A percentile compares a stretch with the other conserved stretches of the same genome.
These are phyloP conservation scores for Claviceps sp. DNA, from an alignment of 2,329 filamentous ascomycete genomes.

Conservation along the genomic window DNA sequence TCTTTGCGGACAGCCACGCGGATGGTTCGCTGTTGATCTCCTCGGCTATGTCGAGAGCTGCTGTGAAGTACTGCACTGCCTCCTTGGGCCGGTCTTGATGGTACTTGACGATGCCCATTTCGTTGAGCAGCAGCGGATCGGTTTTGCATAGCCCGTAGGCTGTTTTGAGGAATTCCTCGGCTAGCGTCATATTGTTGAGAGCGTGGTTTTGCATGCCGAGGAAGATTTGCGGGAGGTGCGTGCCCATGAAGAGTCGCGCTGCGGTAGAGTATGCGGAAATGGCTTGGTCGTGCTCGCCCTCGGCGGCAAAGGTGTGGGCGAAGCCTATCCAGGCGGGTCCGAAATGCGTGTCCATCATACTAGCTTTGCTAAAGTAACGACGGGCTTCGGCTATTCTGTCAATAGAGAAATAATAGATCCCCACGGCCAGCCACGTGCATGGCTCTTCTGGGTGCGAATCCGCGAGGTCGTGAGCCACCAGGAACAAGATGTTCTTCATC, in stretches of 20 bases:
- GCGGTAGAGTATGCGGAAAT: conserved; percentile 96
- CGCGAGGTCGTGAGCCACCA: conserved; percentile 83
- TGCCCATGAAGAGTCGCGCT: conserved; percentile 88
- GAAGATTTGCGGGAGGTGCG: conserved; percentile 89
- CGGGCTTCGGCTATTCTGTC: conserved; percentile 84
- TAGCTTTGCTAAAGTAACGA: conserved; percentile 93
- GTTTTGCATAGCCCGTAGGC: conserved; percentile 72
- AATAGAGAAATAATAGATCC: conserved; percentile 85
- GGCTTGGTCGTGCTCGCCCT: conserved; percentile 95
- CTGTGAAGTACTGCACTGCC: conserved; percentile 64
- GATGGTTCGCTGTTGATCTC: conserved; percentile 72
- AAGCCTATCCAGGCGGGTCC: conserved; percentile 98
- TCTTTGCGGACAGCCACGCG: conserved; percentile 72
- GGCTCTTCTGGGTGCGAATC: conserved; percentile 86
- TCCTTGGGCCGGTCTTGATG: conserved; percentile 70
- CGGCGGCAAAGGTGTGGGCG: conserved; percentile 92
- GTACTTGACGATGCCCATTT: conserved; percentile 92
- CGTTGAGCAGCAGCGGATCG: conserved; percentile 85
- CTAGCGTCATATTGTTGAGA: conserved; percentile 85
- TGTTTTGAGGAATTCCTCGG: conserved; percentile 86
- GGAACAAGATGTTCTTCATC: conserved; percentile 77
- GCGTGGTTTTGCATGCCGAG: conserved; percentile 97
- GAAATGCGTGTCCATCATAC: conserved; percentile 94
- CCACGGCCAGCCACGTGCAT: conserved; percentile 86
- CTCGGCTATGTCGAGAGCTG: conserved; percentile 62